phyloP scores from a whole-genome alignment of 305 asterid species.

The Solanum hybrid region DNA sequence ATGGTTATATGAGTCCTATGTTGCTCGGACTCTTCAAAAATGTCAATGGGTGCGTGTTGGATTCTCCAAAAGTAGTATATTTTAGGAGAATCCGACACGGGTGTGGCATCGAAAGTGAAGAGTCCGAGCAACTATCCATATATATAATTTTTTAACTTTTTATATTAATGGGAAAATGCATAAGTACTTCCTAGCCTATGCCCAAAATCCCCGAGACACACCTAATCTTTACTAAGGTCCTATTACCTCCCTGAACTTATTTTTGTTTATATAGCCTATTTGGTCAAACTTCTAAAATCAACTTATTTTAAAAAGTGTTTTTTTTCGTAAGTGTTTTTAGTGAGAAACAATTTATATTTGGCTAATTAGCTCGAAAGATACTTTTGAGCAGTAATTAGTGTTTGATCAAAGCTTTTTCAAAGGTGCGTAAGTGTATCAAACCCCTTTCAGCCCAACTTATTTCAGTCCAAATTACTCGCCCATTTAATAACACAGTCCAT shows the following conservation, averaged over 20 bases:
- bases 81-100: not conserved
- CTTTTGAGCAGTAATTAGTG: not conserved
- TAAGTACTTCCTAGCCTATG: too few relatives aligned
- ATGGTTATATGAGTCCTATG: not conserved
- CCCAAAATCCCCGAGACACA: too few relatives aligned
- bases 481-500: not conserved
- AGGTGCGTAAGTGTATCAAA: not conserved
- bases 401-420: not conserved
- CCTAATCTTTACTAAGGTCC: too few relatives aligned
- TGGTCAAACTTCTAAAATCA: not conserved
- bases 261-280: not conserved
- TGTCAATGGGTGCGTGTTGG: rapidly evolving
- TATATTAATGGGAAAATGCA: not conserved
- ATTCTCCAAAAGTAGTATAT: not conserved
- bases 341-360: not conserved
- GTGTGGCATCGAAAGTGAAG: not conserved
- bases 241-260: too few relatives aligned
- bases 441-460: not conserved
- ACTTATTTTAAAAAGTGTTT: not conserved
- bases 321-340: not conserved
- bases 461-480: not conserved
- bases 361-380: not conserved
- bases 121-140: not conserved
- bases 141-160: not conserved
- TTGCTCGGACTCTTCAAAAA: not conserved